A percentile compares a stretch with the other conserved stretches of the same genome.
Conservation (phyloP, 805 yeast genomes). For the Metschnikowia colocasiae region DNA sequence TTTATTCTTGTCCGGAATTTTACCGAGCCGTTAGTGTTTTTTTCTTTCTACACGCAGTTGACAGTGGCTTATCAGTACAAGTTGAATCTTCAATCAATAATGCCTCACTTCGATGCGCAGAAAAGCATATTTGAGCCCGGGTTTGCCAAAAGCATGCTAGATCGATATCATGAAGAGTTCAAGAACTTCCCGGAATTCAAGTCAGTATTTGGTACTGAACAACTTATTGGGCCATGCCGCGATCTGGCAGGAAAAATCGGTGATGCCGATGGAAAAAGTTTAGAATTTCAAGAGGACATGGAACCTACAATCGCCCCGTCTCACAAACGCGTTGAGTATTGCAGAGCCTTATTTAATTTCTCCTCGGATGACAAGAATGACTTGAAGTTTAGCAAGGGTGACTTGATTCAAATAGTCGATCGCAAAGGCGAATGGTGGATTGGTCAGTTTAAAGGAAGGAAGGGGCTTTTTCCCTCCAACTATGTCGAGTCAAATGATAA, state of each 20-base stretch:
- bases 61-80: slow-evolving; percentile 30
- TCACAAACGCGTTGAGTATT: slow-evolving; percentile 11
- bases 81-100: slow-evolving; percentile 19
- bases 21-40: slow-evolving; percentile 28
- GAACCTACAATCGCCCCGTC: not conserved
- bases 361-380: slow-evolving; percentile 38
- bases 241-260: not conserved
- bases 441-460: slow-evolving; percentile 26
- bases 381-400: slow-evolving; percentile 42
- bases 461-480: slow-evolving; percentile 34
- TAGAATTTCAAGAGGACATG: not conserved
- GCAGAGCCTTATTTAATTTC: slow-evolving; percentile 42
- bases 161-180: not conserved
- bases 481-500: slow-evolving; percentile 21
- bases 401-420: slow-evolving; percentile 37
- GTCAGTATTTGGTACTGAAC: not conserved
- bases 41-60: slow-evolving; percentile 38
- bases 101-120: slow-evolving; percentile 14
- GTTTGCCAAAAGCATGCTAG: not conserved
- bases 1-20: slow-evolving; percentile 29
- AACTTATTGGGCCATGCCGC: not conserved
- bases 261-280: not conserved
- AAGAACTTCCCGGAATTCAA: not conserved
- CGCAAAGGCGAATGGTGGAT: slow-evolving; percentile 35
- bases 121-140: not conserved